Conservation (phyloP, 306 rosid species). For the Rosa rugosa region DNA sequence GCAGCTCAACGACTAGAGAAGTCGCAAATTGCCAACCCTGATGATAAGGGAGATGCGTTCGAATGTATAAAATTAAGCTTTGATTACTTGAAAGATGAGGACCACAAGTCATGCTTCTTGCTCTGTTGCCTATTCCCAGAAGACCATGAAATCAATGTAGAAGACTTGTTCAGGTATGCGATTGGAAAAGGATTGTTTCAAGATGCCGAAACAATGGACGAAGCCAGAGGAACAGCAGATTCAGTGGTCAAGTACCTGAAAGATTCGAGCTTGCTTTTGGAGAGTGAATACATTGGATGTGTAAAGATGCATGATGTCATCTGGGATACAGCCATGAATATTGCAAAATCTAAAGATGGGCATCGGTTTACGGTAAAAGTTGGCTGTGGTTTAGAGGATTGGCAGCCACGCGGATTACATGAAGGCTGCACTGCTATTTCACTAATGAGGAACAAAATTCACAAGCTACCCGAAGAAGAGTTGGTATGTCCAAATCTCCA, state of each 20-base stretch:
- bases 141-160: background rate
- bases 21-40: background rate
- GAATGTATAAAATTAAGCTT: background rate
- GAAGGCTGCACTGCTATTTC: background rate
- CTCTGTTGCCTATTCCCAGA: background rate
- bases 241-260: background rate
- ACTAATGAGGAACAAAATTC: background rate
- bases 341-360: background rate
- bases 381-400: background rate
- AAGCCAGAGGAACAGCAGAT: background rate
- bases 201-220: background rate
- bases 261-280: background rate
- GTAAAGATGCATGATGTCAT: background rate
- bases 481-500: background rate
- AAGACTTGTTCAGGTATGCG: background rate
- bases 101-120: background rate
- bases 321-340: background rate
- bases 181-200: background rate
- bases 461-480: background rate
- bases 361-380: background rate
- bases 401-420: background rate
- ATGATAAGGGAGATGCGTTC: background rate
- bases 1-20: background rate
- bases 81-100: background rate
- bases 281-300: background rate